Evolutionary conservation across 768 basidiomycete species (phyloP).

Genomic region (Cyclocybe aegerita): DNA sequence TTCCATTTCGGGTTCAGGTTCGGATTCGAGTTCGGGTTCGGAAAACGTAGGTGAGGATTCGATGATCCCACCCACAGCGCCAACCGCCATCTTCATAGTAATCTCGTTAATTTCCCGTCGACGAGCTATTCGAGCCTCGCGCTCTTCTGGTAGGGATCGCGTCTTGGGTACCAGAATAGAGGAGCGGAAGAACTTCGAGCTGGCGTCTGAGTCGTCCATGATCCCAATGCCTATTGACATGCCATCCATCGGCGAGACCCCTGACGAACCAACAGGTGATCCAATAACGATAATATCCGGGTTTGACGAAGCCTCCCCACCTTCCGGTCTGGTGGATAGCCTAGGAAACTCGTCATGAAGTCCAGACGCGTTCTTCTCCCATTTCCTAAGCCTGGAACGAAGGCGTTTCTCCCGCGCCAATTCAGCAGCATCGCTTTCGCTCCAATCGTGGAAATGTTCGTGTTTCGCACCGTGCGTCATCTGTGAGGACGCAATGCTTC

Average conservation of each 20-base stretch:
- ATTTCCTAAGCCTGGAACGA: constrained; percentile 66
- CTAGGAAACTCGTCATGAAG: constrained; percentile 66
- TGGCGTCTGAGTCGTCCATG: constrained; percentile 23
- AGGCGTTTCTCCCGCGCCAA: constrained; percentile 72
- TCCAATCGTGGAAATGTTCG: constrained; percentile 45
- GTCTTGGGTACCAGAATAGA: constrained; percentile 65
- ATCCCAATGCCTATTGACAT: constrained; percentile 16
- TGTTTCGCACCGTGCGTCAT: constrained; percentile 30
- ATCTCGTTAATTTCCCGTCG: constrained; percentile 79
- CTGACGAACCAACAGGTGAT: constrained; percentile 29
- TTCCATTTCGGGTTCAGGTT: neutral
- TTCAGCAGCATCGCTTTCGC: constrained; percentile 65
- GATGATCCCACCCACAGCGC: constrained; percentile 68
- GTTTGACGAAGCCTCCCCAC: constrained; percentile 31
- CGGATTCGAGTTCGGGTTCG: constrained; percentile 6
- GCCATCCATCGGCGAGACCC: constrained; percentile 33
- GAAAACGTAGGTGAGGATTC: constrained; percentile 36
- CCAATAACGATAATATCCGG: constrained; percentile 55
- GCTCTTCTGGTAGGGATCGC: constrained; percentile 57
- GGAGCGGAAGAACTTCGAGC: constrained; percentile 58
- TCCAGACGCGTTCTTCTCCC: constrained; percentile 64
- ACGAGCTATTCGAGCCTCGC: constrained; percentile 54
- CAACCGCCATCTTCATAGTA: constrained; percentile 81
- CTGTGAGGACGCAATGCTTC: constrained; percentile 31
- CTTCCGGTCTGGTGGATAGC: constrained; percentile 40